phyloP scores from a whole-genome alignment of 345 rosid genomes.

The Salix purpurea region DNA sequence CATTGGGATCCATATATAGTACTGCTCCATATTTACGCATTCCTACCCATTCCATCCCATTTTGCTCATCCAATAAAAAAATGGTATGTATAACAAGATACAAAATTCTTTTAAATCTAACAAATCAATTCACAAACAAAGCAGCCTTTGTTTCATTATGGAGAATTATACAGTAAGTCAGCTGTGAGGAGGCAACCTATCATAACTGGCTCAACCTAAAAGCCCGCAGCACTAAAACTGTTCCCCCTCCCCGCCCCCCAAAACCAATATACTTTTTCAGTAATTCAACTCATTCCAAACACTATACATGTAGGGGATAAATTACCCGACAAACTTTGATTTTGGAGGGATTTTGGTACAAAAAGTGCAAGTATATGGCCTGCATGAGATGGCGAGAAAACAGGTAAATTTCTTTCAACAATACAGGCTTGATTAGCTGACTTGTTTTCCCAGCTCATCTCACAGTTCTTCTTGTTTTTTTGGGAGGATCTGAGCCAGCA shows the following conservation, averaged over 20 bases:
- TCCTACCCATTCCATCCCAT: neutral
- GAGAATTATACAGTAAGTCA: neutral
- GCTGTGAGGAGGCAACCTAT: constrained; percentile 23
- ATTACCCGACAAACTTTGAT: constrained; percentile 20
- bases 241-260: neutral
- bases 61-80: neutral
- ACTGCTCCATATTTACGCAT: neutral
- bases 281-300: constrained; percentile 20
- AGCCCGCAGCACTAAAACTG: neutral
- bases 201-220: neutral
- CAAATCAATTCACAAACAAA: neutral
- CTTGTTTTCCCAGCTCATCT: constrained; percentile 22
- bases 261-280: constrained; percentile 5
- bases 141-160: neutral
- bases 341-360: constrained; percentile 8
- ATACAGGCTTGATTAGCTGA: neutral
- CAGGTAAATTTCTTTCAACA: neutral
- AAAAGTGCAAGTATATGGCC: constrained; percentile 9
- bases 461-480: constrained; percentile 25
- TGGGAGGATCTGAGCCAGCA: constrained; percentile 40
- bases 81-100: neutral
- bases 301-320: constrained; percentile 22
- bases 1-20: neutral
- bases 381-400: constrained; percentile 3
- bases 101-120: neutral